Evolutionary conservation across 2,329 filamentous ascomycete species (phyloP).

Genomic region (Exophiala xenobiotica): DNA sequence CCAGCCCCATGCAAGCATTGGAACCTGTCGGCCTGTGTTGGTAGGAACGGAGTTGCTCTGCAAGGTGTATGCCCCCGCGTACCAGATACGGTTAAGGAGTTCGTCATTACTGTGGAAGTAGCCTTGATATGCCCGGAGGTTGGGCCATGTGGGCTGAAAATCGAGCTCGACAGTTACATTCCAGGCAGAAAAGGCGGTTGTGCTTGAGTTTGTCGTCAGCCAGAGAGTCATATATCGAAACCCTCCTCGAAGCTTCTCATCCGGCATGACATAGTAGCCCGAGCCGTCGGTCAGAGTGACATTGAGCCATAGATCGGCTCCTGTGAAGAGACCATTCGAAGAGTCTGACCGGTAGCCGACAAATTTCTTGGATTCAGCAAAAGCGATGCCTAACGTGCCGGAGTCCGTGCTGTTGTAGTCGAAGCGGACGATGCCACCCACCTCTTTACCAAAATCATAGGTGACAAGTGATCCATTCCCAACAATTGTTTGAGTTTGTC

Average conservation of each 20-base stretch:
- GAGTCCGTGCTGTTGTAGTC: constrained; percentile 46
- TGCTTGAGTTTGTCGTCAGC: constrained; percentile 32
- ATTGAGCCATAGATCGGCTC: constrained; percentile 45
- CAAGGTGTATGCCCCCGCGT: constrained; percentile 55
- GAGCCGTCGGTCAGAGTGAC: constrained; percentile 38
- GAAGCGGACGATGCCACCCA: constrained; percentile 57
- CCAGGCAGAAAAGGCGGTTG: constrained; percentile 39
- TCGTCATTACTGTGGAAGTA: constrained; percentile 55
- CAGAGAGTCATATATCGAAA: constrained; percentile 48
- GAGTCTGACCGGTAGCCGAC: constrained; percentile 49
- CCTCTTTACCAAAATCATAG: constrained; percentile 60
- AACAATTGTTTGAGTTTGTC: constrained; percentile 34
- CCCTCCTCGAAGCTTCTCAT: constrained; percentile 43
- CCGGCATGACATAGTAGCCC: constrained; percentile 41
- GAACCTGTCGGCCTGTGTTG: constrained; percentile 39
- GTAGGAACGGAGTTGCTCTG: constrained; percentile 46
- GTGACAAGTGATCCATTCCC: constrained; percentile 55
- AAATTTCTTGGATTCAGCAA: constrained; percentile 50
- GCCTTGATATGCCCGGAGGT: constrained; percentile 53
- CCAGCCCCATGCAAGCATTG: constrained; percentile 37
- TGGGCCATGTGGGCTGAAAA: constrained; percentile 54
- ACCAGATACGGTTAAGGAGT: constrained; percentile 58
- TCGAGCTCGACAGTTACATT: constrained; percentile 46
- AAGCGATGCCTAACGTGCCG: constrained; percentile 47
- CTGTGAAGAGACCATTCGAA: constrained; percentile 47